Evolutionary conservation across 208 protist genomes (phyloP).

Genomic region (Leishmania arabica): DNA sequence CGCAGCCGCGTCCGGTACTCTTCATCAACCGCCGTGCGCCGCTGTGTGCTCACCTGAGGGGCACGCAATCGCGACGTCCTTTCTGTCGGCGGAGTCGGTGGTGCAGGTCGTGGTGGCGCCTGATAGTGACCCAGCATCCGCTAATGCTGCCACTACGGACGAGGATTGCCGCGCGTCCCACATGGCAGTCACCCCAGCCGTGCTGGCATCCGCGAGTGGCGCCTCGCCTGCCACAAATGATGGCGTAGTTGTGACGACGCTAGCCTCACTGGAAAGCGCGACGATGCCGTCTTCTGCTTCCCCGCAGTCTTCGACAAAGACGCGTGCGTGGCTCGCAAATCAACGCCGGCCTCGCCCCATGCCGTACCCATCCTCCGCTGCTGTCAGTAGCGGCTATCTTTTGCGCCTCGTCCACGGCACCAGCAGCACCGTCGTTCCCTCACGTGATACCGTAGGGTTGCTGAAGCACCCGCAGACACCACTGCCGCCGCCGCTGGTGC

Average conservation of each 20-base stretch:
- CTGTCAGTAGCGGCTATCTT: slow-evolving; percentile 11
- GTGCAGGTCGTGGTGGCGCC: not conserved
- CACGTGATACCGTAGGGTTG: not conserved
- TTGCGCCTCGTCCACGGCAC: slow-evolving; percentile 1
- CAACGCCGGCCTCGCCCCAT: slow-evolving; percentile 21
- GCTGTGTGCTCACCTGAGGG: not conserved
- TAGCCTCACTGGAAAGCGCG: not conserved
- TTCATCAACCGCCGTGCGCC: not conserved
- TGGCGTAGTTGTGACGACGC: not conserved
- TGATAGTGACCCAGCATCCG: not conserved
- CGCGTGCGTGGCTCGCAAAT: not conserved
- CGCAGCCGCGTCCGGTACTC: not conserved
- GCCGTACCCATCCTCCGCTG: slow-evolving; percentile 20
- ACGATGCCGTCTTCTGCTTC: not conserved
- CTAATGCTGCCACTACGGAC: not conserved
- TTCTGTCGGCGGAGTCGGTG: not conserved
- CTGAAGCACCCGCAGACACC: not conserved
- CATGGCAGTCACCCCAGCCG: not conserved
- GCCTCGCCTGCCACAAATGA: not conserved
- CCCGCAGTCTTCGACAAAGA: not conserved
- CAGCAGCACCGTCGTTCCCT: not conserved
- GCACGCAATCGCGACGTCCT: not conserved
- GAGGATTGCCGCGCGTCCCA: not conserved
- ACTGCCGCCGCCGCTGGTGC: not conserved
- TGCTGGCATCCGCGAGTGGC: not conserved